A percentile compares a stretch with the other conserved stretches of the same genome.
Evolutionary conservation across 768 basidiomycete species (phyloP).

Genomic region (Porpolomopsis calyptriformis): DNA sequence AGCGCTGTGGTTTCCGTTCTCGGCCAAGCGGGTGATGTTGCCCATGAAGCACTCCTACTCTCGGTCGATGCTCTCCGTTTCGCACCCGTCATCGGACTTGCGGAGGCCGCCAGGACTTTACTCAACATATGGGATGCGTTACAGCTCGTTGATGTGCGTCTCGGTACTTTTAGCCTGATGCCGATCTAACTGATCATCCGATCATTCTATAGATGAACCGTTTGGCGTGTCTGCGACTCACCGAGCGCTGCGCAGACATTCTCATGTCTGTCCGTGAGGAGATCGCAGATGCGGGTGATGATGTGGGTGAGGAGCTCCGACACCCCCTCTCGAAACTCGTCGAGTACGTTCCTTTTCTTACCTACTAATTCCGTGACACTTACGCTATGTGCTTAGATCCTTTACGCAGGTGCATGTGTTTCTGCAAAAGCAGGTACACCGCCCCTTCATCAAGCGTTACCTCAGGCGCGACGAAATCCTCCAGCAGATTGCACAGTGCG

Average conservation of each 20-base stretch:
- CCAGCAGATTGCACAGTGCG: constrained; percentile 39
- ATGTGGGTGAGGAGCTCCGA: constrained; percentile 38
- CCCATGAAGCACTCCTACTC: constrained; percentile 34
- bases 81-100: constrained; percentile 47
- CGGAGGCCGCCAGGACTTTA: constrained; percentile 39
- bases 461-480: constrained; percentile 50
- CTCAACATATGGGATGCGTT: constrained; percentile 57
- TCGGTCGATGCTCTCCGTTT: constrained; percentile 35
- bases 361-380: not conserved
- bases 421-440: constrained; percentile 35
- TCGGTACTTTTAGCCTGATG: not conserved
- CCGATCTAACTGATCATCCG: not conserved
- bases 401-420: constrained; percentile 38
- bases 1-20: constrained; percentile 30
- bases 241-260: constrained; percentile 61
- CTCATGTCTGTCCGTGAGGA: constrained; percentile 56
- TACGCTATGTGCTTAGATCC: constrained; percentile 17
- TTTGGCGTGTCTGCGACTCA: constrained; percentile 56
- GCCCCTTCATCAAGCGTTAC: constrained; percentile 57
- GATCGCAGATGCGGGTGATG: constrained; percentile 45
- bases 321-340: constrained; percentile 41
- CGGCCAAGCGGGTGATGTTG: constrained; percentile 29
- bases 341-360: constrained; percentile 27
- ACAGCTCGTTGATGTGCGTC: constrained; percentile 49
- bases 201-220: constrained; percentile 45